These are phyloP conservation scores for Potentilla sterilis DNA, from an alignment of 306 rosid genomes.

Conservation along the genomic window DNA sequence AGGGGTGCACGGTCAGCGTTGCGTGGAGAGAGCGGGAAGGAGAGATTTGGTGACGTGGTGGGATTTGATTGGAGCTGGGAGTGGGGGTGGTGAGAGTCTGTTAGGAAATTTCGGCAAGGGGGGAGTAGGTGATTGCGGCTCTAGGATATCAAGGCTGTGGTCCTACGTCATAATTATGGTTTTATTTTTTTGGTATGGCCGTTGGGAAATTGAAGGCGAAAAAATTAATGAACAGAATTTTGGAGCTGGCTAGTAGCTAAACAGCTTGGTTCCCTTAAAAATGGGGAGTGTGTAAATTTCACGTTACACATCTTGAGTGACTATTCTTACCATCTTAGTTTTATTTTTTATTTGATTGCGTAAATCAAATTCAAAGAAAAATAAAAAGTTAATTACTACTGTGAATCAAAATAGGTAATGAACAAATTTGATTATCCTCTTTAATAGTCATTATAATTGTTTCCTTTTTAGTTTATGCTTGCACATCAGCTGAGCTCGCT, in stretches of 20 bases:
- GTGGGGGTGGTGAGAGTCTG: neutral
- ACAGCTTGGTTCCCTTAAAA: neutral
- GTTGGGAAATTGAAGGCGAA: neutral
- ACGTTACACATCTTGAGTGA: too few relatives aligned
- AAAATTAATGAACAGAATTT: neutral
- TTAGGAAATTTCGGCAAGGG: neutral
- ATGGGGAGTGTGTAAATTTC: too few relatives aligned
- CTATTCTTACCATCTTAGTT: too few relatives aligned
- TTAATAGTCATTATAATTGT: too few relatives aligned
- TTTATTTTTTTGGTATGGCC: neutral
- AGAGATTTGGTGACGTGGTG: neutral
- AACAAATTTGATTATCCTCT: too few relatives aligned
- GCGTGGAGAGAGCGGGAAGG: constrained; percentile 3
- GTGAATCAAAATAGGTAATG: too few relatives aligned
- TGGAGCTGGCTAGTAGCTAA: neutral
- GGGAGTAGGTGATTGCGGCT: neutral
- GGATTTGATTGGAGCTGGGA: neutral
- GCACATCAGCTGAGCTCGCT: too few relatives aligned
- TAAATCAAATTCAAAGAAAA: too few relatives aligned
- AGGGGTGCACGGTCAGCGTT: neutral
- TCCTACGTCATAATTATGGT: neutral
- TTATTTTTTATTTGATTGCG: too few relatives aligned
- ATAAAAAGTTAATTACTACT: too few relatives aligned
- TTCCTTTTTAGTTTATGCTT: too few relatives aligned
- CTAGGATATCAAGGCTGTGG: too few relatives aligned